phyloP scores from a whole-genome alignment of 257 asterid genomes.

The Echites panduratus region DNA sequence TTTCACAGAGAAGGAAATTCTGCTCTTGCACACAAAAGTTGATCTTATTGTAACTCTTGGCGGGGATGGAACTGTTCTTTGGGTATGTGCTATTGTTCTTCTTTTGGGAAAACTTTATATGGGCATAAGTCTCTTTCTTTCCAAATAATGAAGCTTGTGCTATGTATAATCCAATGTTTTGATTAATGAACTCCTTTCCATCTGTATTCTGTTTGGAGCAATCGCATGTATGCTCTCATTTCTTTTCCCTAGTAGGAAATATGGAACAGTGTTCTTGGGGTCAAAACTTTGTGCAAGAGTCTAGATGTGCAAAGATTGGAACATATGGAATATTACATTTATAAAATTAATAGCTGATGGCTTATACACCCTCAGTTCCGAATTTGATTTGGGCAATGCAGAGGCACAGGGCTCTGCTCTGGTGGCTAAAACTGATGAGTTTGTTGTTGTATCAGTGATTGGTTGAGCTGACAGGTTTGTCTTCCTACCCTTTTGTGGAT shows the following conservation, averaged over 20 bases:
- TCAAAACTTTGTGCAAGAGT: neutral
- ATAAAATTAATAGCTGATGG: neutral
- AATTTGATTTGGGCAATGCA: neutral
- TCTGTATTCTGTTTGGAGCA: neutral
- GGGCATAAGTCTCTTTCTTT: neutral
- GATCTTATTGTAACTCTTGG: slow-evolving; percentile 93
- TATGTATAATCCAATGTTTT: neutral
- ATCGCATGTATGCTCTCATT: neutral
- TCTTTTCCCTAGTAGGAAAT: neutral
- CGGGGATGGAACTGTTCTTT: slow-evolving; percentile 98
- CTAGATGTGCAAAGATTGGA: neutral
- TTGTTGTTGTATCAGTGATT: neutral
- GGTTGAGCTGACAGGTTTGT: neutral
- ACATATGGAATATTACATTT: neutral
- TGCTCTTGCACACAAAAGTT: slow-evolving; percentile 73
- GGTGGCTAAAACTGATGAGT: neutral
- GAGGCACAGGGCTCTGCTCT: neutral
- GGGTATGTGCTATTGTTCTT: slow-evolving; percentile 52
- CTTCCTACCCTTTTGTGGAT: neutral
- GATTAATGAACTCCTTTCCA: neutral
- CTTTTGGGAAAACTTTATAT: neutral
- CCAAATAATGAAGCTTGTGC: neutral
- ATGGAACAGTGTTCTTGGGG: neutral
- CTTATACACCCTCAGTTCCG: neutral
- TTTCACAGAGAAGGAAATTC: slow-evolving; percentile 60